These are phyloP conservation scores for Melampsora medusae DNA, from an alignment of 1,284 basidiomycete genomes.

Conservation along the genomic window DNA sequence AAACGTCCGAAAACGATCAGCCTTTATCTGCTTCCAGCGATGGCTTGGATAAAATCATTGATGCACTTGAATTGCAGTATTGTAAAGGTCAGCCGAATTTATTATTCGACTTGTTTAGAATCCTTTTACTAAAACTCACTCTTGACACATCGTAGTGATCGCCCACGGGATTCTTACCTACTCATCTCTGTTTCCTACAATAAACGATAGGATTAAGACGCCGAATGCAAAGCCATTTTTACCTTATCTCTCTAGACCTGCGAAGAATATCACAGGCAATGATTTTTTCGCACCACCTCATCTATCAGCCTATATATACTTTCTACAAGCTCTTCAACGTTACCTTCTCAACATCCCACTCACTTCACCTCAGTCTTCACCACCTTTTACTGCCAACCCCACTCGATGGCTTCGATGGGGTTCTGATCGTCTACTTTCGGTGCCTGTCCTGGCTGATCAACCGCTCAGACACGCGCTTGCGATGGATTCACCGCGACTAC, in stretches of 20 bases:
- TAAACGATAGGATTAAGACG: constrained; percentile 13
- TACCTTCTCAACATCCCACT: constrained; percentile 23
- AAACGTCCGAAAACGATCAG: not conserved
- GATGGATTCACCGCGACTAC: constrained; percentile 6
- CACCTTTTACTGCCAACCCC: constrained; percentile 4
- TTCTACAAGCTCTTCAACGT: constrained; percentile 27
- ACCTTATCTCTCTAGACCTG: constrained; percentile 36
- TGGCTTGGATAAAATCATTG: not conserved
- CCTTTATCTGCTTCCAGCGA: not conserved
- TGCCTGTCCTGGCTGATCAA: constrained; percentile 9
- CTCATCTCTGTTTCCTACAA: constrained; percentile 29
- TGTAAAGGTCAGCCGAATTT: not conserved
- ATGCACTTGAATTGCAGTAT: not conserved
- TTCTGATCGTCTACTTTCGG: constrained; percentile 26
- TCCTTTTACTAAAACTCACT: not conserved
- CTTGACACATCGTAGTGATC: constrained; percentile 11
- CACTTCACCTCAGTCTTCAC: constrained; percentile 18
- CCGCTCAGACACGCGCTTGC: constrained; percentile 15
- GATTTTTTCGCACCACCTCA: constrained; percentile 12
- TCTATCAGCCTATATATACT: constrained; percentile 21
- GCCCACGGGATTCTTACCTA: constrained; percentile 26
- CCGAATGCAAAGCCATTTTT: constrained; percentile 28
- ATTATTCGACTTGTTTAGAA: not conserved
- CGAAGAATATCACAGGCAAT: constrained; percentile 28
- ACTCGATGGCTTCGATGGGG: constrained; percentile 40